Conservation (phyloP, 1,284 basidiomycete genomes). For the Ustilago shanxiensis region DNA sequence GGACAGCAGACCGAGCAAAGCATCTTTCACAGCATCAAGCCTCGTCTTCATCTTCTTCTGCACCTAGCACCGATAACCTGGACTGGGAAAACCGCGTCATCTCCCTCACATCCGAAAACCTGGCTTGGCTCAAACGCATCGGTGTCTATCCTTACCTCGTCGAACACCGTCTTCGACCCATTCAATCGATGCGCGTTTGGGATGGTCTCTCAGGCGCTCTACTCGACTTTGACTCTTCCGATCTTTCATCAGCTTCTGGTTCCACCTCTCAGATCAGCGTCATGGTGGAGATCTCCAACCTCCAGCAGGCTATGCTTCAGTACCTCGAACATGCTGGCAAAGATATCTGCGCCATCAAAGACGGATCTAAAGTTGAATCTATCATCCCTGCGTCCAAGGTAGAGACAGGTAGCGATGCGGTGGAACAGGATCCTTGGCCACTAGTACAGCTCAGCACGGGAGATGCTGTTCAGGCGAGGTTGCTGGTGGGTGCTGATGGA, state of each 20-base stretch:
- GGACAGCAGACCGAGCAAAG: constrained; percentile 40
- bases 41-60: constrained; percentile 10
- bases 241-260: constrained; percentile 16
- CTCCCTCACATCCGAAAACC: constrained; percentile 64
- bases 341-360: constrained; percentile 73
- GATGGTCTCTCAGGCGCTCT: constrained; percentile 66
- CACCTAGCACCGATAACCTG: constrained; percentile 29
- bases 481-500: constrained; percentile 92
- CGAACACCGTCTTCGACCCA: constrained; percentile 49
- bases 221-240: constrained; percentile 60
- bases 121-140: constrained; percentile 62
- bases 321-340: constrained; percentile 50
- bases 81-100: constrained; percentile 69
- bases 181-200: constrained; percentile 66
- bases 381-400: constrained; percentile 71
- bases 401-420: constrained; percentile 58
- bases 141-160: constrained; percentile 59
- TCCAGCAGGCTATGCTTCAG: constrained; percentile 67
- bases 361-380: constrained; percentile 78
- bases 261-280: constrained; percentile 46
- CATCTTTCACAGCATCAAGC: constrained; percentile 12
- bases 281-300: constrained; percentile 68
- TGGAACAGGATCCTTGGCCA: constrained; percentile 64
- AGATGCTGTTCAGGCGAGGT: constrained; percentile 35
- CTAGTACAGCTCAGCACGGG: constrained; percentile 17